Percentiles rank a stretch among this genome's conserved stretches.
phyloP scores from a whole-genome alignment of 73 alveolate genomes.

The Stentor roeselii region DNA sequence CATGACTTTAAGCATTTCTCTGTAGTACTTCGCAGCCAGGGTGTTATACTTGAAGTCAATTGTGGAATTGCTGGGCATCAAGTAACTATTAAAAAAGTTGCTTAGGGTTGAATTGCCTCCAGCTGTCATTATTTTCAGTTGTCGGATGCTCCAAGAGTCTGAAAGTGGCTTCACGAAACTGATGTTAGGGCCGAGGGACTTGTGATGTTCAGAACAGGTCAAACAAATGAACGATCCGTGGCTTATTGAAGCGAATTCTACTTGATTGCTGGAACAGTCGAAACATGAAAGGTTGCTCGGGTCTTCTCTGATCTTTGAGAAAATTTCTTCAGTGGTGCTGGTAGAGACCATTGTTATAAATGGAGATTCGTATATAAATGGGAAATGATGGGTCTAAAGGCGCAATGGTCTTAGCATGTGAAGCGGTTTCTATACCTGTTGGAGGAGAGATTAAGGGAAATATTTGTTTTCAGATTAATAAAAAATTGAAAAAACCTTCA shows the following conservation, averaged over 20 bases:
- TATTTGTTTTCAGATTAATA: too few relatives aligned
- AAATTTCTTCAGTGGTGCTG: not conserved
- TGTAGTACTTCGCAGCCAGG: not conserved
- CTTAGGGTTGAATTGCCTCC: conserved; percentile 88
- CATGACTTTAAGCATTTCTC: not conserved
- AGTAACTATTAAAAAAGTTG: conserved; percentile 61
- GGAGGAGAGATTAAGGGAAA: too few relatives aligned
- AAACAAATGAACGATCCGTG: conserved; percentile 84
- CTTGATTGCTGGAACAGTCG: conserved; percentile 79
- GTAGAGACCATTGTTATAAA: conserved; percentile 9
- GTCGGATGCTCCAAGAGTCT: conserved; percentile 84
- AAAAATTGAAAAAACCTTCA: too few relatives aligned
- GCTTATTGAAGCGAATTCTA: conserved; percentile 90
- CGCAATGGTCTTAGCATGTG: too few relatives aligned
- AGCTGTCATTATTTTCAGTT: conserved; percentile 76
- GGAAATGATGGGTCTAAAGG: too few relatives aligned
- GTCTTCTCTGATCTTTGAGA: conserved; percentile 11
- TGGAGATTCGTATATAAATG: not conserved
- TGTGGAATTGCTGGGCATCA: not conserved
- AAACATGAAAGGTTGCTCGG: conserved; percentile 59
- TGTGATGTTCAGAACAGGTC: conserved; percentile 92
- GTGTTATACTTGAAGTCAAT: not conserved
- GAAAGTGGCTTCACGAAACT: conserved; percentile 79
- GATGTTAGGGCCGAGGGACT: conserved; percentile 74
- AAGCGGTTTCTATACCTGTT: too few relatives aligned